Evolutionary conservation across 495 filamentous ascomycete genomes (phyloP), one percentile per base, ranked within the genome.

Genomic region (Aspergillus sclerotioniger): DNA sequence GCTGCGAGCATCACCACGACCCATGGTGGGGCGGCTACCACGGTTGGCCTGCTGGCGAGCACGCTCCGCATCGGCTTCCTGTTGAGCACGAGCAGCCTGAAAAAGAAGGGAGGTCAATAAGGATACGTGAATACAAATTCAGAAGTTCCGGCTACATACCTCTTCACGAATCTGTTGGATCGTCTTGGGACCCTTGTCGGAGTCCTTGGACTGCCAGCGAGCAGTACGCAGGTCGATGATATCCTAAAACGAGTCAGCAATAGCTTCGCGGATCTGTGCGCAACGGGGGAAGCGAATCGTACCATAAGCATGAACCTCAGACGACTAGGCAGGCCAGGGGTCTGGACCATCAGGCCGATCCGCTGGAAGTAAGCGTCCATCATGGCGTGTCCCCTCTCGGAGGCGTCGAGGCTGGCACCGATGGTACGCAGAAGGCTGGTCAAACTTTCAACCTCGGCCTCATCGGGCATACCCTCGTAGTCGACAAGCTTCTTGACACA

Each of bases 401-500:
- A 87, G 48, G 71, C 76, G 61, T 96, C 90, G 58, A 99, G 82
- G 65, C 90, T 92, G 60, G 72, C 76, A 77, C 93, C 94, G 57
- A 99, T 94, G 20, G 95, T 96, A 66, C 87, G 87, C 37, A 99
- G 81, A 32, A 99, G 82, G 72, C 92, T 96, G 59, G 86, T 89
- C 71, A 99, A 85, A 66, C 88, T 92, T 81, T 99, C 94, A 17
- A 98, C 88, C 66, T 96, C 93, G 21, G 92, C 90, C 72, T 98
- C 94, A 65, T 99, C 94, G 16, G 94, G 94, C 59, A 90, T 72
- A 56, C 91, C 95, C 63, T 92, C 86, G 73, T 95, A 97, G 73
- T 99, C 93, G 53, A 98, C 90, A 53, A 98, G 80, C 74, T 96
- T 96, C 80, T 90, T 87, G 12, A 98, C 90, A 82, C 94, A 99